Conservation (phyloP, 805 yeast species). For the Metschnikowia matae region DNA sequence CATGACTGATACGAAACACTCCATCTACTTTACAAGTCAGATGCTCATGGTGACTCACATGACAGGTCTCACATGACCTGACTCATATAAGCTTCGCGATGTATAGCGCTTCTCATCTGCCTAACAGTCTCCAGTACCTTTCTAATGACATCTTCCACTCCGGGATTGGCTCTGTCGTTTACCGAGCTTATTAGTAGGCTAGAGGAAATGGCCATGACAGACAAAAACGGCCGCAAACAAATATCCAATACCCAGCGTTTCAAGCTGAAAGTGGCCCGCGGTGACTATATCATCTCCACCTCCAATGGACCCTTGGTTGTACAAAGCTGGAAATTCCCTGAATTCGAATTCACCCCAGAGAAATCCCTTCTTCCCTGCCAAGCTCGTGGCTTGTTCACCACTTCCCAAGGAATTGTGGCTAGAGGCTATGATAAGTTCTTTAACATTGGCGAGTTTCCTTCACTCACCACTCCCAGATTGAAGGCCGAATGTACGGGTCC, state of each 20-base stretch:
- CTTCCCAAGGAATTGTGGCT: constrained; percentile 51
- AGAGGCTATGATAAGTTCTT: constrained; percentile 96
- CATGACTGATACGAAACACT: no score
- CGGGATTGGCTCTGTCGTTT: constrained; percentile 11
- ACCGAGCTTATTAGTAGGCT: constrained; percentile 19
- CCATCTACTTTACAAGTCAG: no score
- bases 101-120: no score
- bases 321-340: constrained; percentile 75
- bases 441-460: constrained; percentile 58
- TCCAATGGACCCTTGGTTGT: constrained; percentile 11
- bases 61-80: no score
- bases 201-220: constrained; percentile 11
- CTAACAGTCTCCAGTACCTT: neutral
- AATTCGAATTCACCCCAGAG: constrained; percentile 74
- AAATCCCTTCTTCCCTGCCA: constrained; percentile 57
- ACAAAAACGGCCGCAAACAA: constrained; percentile 6
- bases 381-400: constrained; percentile 80
- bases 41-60: no score
- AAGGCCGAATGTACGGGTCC: constrained; percentile 58
- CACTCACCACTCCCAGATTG: constrained; percentile 5
- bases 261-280: constrained; percentile 9
- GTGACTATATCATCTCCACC: constrained; percentile 16
- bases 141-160: neutral
- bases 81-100: no score
- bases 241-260: neutral